A percentile compares a stretch with the other conserved stretches of the same genome.
These are phyloP conservation scores for Pleodorina starrii DNA, from an alignment of 139 green algal species.

Conservation along the genomic window DNA sequence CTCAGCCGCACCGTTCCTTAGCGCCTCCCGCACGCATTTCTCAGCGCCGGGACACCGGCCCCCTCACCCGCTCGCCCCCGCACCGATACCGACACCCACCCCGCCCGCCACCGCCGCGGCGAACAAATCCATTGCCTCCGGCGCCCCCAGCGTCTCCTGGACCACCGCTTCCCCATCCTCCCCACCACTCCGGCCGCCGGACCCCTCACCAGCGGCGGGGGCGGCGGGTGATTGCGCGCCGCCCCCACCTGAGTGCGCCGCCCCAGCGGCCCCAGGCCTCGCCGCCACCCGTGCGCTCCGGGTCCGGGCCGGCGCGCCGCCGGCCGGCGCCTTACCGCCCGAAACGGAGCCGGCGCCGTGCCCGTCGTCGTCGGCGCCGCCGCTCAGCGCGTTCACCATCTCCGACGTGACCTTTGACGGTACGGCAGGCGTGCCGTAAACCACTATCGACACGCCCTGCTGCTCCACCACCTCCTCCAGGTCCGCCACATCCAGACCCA, in stretches of 20 bases:
- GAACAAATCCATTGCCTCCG: not conserved
- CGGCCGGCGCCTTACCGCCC: not conserved
- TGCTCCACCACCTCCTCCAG: conserved; percentile 60
- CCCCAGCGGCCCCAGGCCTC: not conserved
- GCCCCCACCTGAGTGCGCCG: not conserved
- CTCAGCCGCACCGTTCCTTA: no score
- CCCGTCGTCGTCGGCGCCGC: not conserved
- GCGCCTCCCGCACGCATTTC: not conserved
- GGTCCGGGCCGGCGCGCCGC: not conserved
- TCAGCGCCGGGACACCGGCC: not conserved
- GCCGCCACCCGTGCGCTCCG: not conserved
- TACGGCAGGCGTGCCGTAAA: conserved; percentile 51
- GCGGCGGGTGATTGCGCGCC: not conserved
- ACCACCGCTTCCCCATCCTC: not conserved
- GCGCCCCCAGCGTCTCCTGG: not conserved
- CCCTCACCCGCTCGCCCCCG: not conserved
- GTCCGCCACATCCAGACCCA: conserved; percentile 53
- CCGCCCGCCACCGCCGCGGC: not conserved
- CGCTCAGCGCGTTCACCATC: conserved; percentile 17
- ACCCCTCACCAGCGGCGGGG: not conserved
- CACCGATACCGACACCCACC: not conserved
- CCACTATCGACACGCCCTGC: conserved; percentile 49
- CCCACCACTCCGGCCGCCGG: not conserved
- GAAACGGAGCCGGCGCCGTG: not conserved
- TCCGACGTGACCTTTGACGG: conserved; percentile 22